Conservation (phyloP, 2,329 filamentous ascomycete genomes). For the Diaporthe sp. region DNA sequence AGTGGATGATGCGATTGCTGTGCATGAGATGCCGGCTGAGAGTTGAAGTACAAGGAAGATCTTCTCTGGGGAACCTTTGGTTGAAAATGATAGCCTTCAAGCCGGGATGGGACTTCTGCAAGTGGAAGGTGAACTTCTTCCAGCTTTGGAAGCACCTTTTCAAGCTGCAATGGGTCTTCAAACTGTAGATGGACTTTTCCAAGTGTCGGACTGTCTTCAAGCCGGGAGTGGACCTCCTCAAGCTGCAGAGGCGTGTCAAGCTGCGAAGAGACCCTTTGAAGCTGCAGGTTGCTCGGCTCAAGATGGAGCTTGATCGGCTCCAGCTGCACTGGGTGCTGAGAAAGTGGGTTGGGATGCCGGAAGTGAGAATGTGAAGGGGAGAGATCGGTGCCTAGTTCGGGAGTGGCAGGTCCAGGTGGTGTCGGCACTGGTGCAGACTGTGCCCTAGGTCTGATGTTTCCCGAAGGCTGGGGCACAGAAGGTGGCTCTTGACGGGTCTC, state of each 20-base stretch:
- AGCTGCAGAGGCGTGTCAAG: background rate
- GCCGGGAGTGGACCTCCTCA: background rate
- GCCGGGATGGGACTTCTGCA: background rate
- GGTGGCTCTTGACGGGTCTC: background rate
- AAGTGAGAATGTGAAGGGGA: background rate
- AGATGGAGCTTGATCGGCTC: background rate
- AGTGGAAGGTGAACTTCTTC: background rate
- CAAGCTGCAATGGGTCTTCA: background rate
- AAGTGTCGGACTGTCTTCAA: background rate
- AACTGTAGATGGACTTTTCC: background rate
- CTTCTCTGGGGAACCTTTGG: conserved; percentile 29
- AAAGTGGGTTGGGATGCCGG: conserved; percentile 35
- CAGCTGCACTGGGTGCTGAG: conserved; percentile 32
- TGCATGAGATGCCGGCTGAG: background rate
- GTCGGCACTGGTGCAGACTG: conserved; percentile 14
- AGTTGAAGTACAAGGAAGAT: conserved; percentile 31
- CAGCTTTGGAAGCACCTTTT: background rate
- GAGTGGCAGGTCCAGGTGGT: background rate
- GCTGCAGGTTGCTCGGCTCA: background rate
- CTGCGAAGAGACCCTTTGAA: background rate
- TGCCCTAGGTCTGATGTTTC: conserved; percentile 22
- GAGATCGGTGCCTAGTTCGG: background rate
- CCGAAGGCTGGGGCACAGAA: too few relatives aligned
- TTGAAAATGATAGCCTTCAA: background rate
- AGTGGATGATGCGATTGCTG: background rate